Evolutionary conservation across 2,329 filamentous ascomycete species (phyloP).

Genomic region (Colletotrichum caudatum): DNA sequence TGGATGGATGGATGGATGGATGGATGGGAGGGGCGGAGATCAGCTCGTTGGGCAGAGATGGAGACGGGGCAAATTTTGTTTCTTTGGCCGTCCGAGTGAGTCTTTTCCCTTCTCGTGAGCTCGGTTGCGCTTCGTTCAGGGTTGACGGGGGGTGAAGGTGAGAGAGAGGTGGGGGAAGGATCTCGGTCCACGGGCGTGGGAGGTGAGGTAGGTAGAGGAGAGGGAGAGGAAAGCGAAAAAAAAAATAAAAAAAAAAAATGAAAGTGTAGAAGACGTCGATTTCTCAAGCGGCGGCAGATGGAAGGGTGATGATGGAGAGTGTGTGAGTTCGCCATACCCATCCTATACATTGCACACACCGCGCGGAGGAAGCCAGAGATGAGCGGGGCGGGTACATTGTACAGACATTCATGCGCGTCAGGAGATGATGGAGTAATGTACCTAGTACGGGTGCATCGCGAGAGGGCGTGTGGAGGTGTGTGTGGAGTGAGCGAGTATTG

Average conservation of each 20-base stretch:
- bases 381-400: slow-evolving; percentile 22
- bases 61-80: slow-evolving; percentile 24
- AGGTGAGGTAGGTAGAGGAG: not conserved
- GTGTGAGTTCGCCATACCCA: slow-evolving; percentile 5
- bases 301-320: slow-evolving; percentile 27
- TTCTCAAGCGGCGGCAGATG: slow-evolving; percentile 24
- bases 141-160: slow-evolving; percentile 44
- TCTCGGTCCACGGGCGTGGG: slow-evolving; percentile 42
- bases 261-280: slow-evolving; percentile 35
- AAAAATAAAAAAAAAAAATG: slow-evolving; percentile 13
- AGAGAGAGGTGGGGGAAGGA: slow-evolving; percentile 45
- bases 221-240: not conserved
- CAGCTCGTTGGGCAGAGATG: slow-evolving; percentile 55
- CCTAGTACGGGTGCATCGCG: not conserved
- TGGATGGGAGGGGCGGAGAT: slow-evolving; percentile 47
- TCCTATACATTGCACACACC: slow-evolving; percentile 20
- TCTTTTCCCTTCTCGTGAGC: not conserved
- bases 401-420: not conserved
- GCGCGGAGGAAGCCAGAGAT: slow-evolving; percentile 3
- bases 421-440: slow-evolving; percentile 19
- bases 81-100: not conserved
- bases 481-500: not conserved
- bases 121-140: slow-evolving; percentile 29
- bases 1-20: not conserved
- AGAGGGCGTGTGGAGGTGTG: slow-evolving; percentile 11